phyloP scores from a whole-genome alignment of 495 filamentous ascomycete genomes.

The Aspergillus asperescens region DNA sequence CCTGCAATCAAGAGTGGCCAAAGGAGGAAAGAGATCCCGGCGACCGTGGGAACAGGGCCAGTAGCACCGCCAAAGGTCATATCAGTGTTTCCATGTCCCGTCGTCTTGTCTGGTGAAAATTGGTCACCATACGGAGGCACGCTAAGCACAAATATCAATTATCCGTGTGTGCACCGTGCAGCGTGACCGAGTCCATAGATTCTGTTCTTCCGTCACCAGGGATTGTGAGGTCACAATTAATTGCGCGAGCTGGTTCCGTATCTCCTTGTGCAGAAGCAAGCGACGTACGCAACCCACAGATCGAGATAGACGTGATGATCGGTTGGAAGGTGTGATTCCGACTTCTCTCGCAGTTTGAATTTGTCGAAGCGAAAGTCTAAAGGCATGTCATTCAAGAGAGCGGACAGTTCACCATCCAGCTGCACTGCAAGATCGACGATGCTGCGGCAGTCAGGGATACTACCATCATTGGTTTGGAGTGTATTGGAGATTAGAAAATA shows the following conservation, averaged over 20 bases:
- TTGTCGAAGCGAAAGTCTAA: background rate
- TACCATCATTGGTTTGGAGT: too few species aligned
- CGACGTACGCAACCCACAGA: slow-evolving; percentile 1
- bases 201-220: background rate
- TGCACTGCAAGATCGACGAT: background rate
- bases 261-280: slow-evolving; percentile 1
- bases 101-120: too few species aligned
- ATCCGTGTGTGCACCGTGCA: too few species aligned
- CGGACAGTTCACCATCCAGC: background rate
- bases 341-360: background rate
- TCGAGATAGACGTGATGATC: slow-evolving; percentile 3
- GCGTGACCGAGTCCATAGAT: too few species aligned
- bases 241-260: background rate
- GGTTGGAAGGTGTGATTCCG: background rate
- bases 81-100: too few species aligned
- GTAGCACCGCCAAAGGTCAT: too few species aligned
- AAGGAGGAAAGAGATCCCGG: background rate
- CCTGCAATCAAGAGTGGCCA: slow-evolving; percentile 3
- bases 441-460: background rate
- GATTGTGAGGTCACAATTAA: background rate
- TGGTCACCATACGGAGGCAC: background rate
- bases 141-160: slow-evolving; percentile 1
- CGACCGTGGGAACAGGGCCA: background rate
- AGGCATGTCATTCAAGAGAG: background rate
- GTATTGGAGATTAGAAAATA: too few species aligned